These are phyloP conservation scores for Boletus reticuloceps DNA, from an alignment of 768 basidiomycete species.

Conservation along the genomic window DNA sequence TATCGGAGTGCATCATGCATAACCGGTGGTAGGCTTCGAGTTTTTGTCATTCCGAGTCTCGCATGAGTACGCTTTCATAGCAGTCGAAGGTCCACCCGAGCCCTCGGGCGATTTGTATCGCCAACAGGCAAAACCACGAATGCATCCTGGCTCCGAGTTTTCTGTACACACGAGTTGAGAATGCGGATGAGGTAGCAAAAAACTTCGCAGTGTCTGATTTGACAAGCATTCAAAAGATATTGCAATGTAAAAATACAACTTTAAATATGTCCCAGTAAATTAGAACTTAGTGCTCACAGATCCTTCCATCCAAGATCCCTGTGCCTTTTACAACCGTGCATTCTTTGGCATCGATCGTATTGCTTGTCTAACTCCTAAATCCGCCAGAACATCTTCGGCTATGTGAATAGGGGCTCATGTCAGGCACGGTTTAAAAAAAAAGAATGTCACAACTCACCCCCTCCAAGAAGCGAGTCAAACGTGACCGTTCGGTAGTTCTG, in stretches of 20 bases:
- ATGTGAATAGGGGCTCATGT: background rate
- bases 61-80: too few relatives aligned
- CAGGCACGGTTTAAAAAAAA: background rate
- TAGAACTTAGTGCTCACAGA: background rate
- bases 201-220: too few relatives aligned
- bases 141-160: too few relatives aligned
- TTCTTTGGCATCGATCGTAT: conserved; percentile 73
- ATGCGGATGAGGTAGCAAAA: too few relatives aligned
- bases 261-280: background rate
- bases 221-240: too few relatives aligned
- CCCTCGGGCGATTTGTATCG: too few relatives aligned
- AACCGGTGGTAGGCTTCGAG: too few relatives aligned
- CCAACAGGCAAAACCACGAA: too few relatives aligned
- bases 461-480: conserved; percentile 59
- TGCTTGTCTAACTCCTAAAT: conserved; percentile 81
- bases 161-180: too few relatives aligned
- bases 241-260: background rate
- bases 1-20: too few relatives aligned
- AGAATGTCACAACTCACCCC: conserved; percentile 36
- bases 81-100: too few relatives aligned
- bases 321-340: conserved; percentile 46
- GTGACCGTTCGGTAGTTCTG: conserved; percentile 32
- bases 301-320: background rate
- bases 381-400: conserved; percentile 75
- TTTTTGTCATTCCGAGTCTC: too few relatives aligned